A percentile compares a stretch with the other conserved stretches of the same genome.
Conservation (phyloP, 2,329 filamentous ascomycete species). For the Tympanopsis confertula region DNA sequence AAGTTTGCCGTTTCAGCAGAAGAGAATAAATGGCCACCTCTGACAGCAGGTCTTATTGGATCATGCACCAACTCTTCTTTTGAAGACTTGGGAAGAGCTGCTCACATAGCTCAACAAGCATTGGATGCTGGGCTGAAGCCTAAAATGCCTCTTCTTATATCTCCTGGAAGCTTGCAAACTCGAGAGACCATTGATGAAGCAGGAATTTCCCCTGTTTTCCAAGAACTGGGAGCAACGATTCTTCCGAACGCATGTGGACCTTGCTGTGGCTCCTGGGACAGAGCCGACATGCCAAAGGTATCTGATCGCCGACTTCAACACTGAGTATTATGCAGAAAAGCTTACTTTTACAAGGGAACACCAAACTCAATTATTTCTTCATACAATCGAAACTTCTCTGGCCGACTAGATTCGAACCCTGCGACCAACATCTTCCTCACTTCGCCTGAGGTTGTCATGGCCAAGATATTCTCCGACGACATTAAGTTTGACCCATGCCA, state of each 20-base stretch:
- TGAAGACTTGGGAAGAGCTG: slow-evolving; percentile 61
- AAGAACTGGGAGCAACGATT: slow-evolving; percentile 64
- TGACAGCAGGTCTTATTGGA: slow-evolving; percentile 67
- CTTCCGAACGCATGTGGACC: slow-evolving; percentile 22
- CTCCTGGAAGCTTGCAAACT: slow-evolving; percentile 66
- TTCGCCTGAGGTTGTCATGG: slow-evolving; percentile 31
- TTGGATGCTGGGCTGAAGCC: slow-evolving; percentile 63
- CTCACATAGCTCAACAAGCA: slow-evolving; percentile 62
- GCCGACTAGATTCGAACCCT: slow-evolving; percentile 22
- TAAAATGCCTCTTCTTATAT: slow-evolving; percentile 64
- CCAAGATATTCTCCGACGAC: slow-evolving; percentile 23
- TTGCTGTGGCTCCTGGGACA: slow-evolving; percentile 21
- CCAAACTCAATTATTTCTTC: slow-evolving; percentile 19
- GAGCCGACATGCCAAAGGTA: slow-evolving; percentile 14
- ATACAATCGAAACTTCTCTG: slow-evolving; percentile 23
- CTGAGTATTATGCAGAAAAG: no score
- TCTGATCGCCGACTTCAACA: no score
- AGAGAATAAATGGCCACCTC: slow-evolving; percentile 62
- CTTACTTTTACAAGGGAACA: slow-evolving; percentile 10
- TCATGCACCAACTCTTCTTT: slow-evolving; percentile 58
- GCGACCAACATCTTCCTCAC: slow-evolving; percentile 35
- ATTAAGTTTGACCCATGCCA: slow-evolving; percentile 18
- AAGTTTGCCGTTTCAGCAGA: slow-evolving; percentile 66
- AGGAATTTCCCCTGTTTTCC: slow-evolving; percentile 59
- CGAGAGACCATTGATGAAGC: slow-evolving; percentile 59